Percentiles rank a stretch among this genome's conserved stretches.
Conservation (phyloP, 345 rosid species). For the Raphanus raphanistrum region DNA sequence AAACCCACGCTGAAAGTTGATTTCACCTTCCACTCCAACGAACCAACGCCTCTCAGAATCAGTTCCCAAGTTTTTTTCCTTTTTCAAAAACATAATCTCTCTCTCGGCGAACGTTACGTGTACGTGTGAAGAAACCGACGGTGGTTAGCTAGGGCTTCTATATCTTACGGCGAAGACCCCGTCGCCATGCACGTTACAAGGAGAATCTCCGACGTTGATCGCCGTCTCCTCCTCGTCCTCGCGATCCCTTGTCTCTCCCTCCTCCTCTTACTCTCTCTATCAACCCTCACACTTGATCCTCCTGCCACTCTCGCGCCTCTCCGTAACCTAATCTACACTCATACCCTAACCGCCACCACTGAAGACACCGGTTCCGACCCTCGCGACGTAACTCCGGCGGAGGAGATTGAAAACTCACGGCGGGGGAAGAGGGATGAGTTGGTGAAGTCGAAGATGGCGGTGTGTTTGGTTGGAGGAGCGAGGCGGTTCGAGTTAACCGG, state of each 20-base stretch:
- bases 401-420: background rate
- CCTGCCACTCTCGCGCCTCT: constrained; percentile 33
- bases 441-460: constrained; percentile 60
- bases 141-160: background rate
- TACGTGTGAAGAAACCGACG: constrained; percentile 5
- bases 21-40: constrained; percentile 37
- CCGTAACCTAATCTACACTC: constrained; percentile 35
- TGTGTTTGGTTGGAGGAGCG: constrained; percentile 94
- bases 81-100: background rate
- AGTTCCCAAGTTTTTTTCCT: background rate
- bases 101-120: background rate
- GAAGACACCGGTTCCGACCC: background rate
- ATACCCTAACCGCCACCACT: constrained; percentile 23
- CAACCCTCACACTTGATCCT: constrained; percentile 31
- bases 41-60: constrained; percentile 20
- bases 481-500: constrained; percentile 88
- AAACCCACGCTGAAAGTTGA: constrained; percentile 35
- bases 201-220: constrained; percentile 50
- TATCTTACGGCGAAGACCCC: background rate
- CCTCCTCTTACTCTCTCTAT: constrained; percentile 34
- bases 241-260: constrained; percentile 38
- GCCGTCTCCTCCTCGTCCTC: constrained; percentile 43
- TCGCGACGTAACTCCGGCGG: background rate
- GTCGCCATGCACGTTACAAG: constrained; percentile 28
- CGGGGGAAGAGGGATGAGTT: constrained; percentile 24